A percentile compares a stretch with the other conserved stretches of the same genome.
phyloP scores from a whole-genome alignment of 257 asterid species.

The Penstemon eatonii region DNA sequence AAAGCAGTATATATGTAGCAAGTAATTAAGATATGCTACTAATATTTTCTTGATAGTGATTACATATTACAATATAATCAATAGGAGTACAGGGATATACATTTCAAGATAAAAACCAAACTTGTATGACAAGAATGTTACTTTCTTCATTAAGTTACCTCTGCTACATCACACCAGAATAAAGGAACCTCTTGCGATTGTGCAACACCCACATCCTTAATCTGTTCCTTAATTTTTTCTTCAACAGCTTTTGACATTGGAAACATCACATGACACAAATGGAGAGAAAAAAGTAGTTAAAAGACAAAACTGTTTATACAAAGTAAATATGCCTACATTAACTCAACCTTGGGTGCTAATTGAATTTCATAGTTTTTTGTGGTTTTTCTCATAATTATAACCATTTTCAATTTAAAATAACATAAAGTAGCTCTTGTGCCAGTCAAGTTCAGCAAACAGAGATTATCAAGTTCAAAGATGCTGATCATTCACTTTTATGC shows the following conservation, averaged over 20 bases:
- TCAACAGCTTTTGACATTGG: conserved; percentile 58
- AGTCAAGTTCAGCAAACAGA: conserved; percentile 14
- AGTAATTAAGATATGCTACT: conserved; percentile 7
- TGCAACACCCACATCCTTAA: conserved; percentile 70
- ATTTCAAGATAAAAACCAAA: neutral
- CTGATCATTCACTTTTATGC: neutral
- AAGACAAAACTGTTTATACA: neutral
- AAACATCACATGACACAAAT: conserved; percentile 24
- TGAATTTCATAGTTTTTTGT: neutral
- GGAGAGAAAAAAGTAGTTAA: neutral
- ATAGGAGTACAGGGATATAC: neutral
- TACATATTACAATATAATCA: neutral
- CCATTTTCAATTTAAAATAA: neutral
- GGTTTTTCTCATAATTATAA: neutral
- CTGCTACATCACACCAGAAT: conserved; percentile 87
- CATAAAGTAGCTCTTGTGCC: neutral
- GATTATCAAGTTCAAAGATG: conserved; percentile 9
- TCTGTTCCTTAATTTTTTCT: conserved; percentile 62
- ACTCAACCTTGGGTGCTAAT: neutral
- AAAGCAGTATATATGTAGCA: neutral
- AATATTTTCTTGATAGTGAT: conserved; percentile 11
- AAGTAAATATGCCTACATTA: neutral
- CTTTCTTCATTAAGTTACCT: conserved; percentile 50
- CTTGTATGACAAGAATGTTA: neutral
- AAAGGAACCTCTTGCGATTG: conserved; percentile 65